Conservation (phyloP, 1,139 yeast species). For the Kazachstania sp. region DNA sequence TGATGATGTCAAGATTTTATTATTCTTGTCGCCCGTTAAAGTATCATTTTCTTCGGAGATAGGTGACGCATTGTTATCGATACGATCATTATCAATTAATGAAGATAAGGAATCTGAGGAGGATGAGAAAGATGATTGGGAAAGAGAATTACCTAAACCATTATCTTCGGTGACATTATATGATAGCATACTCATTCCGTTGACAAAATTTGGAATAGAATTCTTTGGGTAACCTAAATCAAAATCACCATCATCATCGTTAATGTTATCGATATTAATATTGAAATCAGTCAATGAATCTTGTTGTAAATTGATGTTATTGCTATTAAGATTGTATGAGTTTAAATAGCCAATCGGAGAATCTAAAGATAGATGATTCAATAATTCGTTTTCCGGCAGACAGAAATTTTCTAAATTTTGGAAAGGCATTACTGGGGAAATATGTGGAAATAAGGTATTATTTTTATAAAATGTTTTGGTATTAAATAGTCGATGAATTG, state of each 20-base stretch:
- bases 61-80: slow-evolving; percentile 4
- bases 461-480: not conserved
- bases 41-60: slow-evolving; percentile 3
- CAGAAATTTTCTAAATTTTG: slow-evolving; percentile 4
- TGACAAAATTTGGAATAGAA: not conserved
- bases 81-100: not conserved
- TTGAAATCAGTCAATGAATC: not conserved
- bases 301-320: slow-evolving; percentile 1
- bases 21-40: not conserved
- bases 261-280: not conserved
- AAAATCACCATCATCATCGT: not conserved
- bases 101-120: slow-evolving; percentile 4
- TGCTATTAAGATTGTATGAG: slow-evolving; percentile 1
- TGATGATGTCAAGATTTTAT: not conserved
- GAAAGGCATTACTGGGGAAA: slow-evolving; percentile 2
- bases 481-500: no score
- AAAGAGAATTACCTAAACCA: not conserved
- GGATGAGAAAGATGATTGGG: slow-evolving; percentile 5
- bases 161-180: not conserved
- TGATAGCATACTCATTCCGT: not conserved
- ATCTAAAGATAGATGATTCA: not conserved
- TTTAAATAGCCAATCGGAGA: not conserved
- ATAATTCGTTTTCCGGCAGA: slow-evolving; percentile 2
- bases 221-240: not conserved
- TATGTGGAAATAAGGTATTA: not conserved